Percentiles rank a stretch among this genome's conserved stretches.
phyloP scores from a whole-genome alignment of 257 asterid genomes.

The Galeopsis tetrahit region DNA sequence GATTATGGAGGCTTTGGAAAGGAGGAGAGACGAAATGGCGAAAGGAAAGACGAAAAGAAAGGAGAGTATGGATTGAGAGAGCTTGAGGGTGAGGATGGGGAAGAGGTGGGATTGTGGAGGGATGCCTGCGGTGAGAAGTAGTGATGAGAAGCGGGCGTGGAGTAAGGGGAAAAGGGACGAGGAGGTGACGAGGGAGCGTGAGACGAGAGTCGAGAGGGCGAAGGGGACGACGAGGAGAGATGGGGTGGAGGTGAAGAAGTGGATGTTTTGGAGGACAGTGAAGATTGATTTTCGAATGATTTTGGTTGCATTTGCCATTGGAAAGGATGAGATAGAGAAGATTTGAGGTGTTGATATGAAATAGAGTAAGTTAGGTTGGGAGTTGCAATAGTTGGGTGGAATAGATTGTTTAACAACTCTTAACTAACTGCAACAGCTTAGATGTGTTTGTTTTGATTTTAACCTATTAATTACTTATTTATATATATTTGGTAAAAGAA shows the following conservation, averaged over 20 bases:
- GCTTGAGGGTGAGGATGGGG: constrained; percentile 60
- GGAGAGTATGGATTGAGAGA: constrained; percentile 66
- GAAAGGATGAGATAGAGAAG: constrained; percentile 13
- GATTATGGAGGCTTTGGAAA: constrained; percentile 58
- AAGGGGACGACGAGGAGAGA: constrained; percentile 66
- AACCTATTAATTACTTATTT: constrained; percentile 22
- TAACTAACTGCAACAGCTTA: constrained; percentile 39
- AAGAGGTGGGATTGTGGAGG: constrained; percentile 67
- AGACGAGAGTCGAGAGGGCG: constrained; percentile 58
- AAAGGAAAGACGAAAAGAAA: constrained; percentile 61
- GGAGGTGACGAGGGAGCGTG: constrained; percentile 52
- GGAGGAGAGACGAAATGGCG: constrained; percentile 68
- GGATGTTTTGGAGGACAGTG: constrained; percentile 63
- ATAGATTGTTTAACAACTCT: constrained; percentile 61
- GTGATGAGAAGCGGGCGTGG: constrained; percentile 51
- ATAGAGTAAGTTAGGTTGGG: constrained; percentile 32
- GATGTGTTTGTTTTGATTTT: constrained; percentile 41
- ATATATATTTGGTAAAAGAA: background rate
- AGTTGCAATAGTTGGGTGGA: constrained; percentile 33
- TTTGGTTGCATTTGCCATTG: constrained; percentile 27
- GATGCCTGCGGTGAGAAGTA: constrained; percentile 74
- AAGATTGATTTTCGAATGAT: constrained; percentile 74
- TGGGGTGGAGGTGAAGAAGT: constrained; percentile 64
- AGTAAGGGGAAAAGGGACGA: constrained; percentile 48
- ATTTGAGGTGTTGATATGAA: background rate